Evolutionary conservation across 257 asterid species (phyloP), one percentile per base, ranked within the genome.

Genomic region (Penstemon davidsonii): DNA sequence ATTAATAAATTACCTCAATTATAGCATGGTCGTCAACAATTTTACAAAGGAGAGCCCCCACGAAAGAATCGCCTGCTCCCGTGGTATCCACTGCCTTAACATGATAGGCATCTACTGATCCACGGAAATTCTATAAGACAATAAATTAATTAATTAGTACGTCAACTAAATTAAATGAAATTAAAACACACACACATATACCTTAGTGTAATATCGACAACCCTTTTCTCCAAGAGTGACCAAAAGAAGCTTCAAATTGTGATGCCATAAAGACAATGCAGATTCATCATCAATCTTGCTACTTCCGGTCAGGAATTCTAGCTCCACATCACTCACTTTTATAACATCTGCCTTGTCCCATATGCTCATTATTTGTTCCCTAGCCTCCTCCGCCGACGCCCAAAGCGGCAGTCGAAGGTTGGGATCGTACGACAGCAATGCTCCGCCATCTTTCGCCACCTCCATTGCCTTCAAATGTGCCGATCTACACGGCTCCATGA

Each of bases 391-490:
- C 0, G 86, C 84, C 0, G 98, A 92, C 0, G 97, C 84, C 98
- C 97, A 92, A 8, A 92, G 81, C 0, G 97, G 97, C 15, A 90
- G 81, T 36, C 97, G 76, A 56, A 92, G 95, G 71, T 92, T 92
- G 4, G 98, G 98, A 74, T 92, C 98, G 60, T 92, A 92, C 0
- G 98, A 89, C 40, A 92, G 89, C 76, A 92, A 74, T n/a, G 95
- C 97, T 15, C 98, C 98, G 0, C 93, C 97, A 2, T 79, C 80
- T 81, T 84, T 92, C 19, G 98, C 98, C 74, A 69, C 98, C 9
- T 88, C 87, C 98, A 92, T 92, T 37, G 98, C 98, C 80, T 85
- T 90, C 77, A 92, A 47, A 69, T 92, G 98, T 15, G 98, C 98
- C 37, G 98, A 81, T 85, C 98, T 80, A 64, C 96, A 92, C 67